These are phyloP conservation scores for Chionographis japonica DNA, from an alignment of 106 monocot species.

Conservation along the genomic window DNA sequence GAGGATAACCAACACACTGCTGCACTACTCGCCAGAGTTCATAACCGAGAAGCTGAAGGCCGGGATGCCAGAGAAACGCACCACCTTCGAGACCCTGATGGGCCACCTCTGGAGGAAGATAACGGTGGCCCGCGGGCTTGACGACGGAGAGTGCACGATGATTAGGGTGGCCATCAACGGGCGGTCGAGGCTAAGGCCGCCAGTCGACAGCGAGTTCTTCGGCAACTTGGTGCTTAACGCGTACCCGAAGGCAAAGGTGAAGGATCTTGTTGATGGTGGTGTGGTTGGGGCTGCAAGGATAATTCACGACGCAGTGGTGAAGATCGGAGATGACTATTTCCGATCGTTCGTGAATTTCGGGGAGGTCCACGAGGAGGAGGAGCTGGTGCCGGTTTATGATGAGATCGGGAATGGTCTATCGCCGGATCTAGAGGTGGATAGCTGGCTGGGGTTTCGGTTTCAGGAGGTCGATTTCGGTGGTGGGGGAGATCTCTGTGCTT, in stretches of 20 bases:
- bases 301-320: conserved; percentile 19
- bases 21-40: conserved; percentile 30
- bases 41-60: conserved; percentile 21
- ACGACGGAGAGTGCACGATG: background rate
- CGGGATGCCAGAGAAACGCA: conserved; percentile 9
- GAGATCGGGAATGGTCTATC: conserved; percentile 17
- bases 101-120: conserved; percentile 40
- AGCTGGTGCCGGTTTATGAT: conserved; percentile 28
- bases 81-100: conserved; percentile 35
- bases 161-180: conserved; percentile 37
- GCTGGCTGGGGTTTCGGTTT: conserved; percentile 60
- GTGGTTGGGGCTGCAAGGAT: conserved; percentile 16
- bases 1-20: conserved; percentile 12
- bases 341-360: conserved; percentile 57
- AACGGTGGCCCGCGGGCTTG: conserved; percentile 32
- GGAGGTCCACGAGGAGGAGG: conserved; percentile 18
- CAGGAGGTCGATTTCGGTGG: conserved; percentile 55
- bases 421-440: conserved; percentile 48
- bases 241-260: conserved; percentile 16
- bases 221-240: conserved; percentile 46
- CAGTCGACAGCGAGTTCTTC: conserved; percentile 24
- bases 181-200: conserved; percentile 23
- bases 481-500: conserved; percentile 20
- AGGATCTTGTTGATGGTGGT: conserved; percentile 15
- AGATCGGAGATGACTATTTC: conserved; percentile 30